These are phyloP conservation scores for Pisolithus thermaeus DNA, from an alignment of 1,284 basidiomycete genomes.

Conservation along the genomic window DNA sequence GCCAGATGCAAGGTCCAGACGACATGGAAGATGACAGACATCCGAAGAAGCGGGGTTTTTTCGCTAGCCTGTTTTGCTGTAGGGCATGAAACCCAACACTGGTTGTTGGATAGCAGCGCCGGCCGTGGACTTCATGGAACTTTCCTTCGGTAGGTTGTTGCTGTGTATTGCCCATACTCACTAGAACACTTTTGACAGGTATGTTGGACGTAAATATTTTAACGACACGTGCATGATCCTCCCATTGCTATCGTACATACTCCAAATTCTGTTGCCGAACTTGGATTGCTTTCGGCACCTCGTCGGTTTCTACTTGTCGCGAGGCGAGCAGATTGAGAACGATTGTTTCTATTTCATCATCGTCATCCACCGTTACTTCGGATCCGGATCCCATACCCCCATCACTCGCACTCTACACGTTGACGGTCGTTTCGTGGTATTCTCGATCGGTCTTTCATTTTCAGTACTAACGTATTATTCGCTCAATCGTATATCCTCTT, in stretches of 20 bases:
- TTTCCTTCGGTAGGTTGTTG: conserved; percentile 12
- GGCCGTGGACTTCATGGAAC: conserved; percentile 24
- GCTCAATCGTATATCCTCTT: conserved; percentile 1
- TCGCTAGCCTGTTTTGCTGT: conserved; percentile 28
- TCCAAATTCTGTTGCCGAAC: conserved; percentile 29
- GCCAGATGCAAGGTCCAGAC: conserved; percentile 39
- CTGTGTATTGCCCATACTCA: neutral
- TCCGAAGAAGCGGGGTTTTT: conserved; percentile 29
- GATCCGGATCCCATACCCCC: neutral
- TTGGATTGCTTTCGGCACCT: neutral
- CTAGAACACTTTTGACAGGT: conserved; percentile 10
- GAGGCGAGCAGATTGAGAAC: neutral
- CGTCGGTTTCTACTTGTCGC: neutral
- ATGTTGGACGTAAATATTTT: conserved; percentile 19
- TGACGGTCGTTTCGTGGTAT: neutral
- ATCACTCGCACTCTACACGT: neutral
- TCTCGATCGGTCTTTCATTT: neutral
- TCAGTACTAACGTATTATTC: neutral
- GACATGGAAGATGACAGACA: conserved; percentile 30
- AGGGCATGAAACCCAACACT: conserved; percentile 20
- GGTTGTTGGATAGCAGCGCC: conserved; percentile 24
- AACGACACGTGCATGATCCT: conserved; percentile 21
- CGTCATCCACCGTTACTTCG: neutral
- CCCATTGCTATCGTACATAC: conserved; percentile 30
- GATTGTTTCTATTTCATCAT: neutral